Conservation (phyloP, 805 yeast species). For the Starmera amethionina region DNA sequence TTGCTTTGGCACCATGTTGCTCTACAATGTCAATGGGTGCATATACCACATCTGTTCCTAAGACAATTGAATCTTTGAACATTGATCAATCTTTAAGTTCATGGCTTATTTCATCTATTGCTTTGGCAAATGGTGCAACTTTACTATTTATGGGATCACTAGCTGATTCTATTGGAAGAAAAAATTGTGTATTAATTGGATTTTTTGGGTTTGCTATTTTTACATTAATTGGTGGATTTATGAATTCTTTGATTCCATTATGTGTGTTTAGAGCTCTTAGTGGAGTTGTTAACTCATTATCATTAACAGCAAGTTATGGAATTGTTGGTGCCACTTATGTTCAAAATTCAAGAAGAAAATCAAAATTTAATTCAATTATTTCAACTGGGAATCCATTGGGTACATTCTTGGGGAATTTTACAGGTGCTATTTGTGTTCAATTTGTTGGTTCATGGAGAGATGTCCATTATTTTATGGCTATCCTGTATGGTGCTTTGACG, state of each 20-base stretch:
- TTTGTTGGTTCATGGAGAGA: conserved; percentile 30
- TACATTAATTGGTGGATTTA: conserved; percentile 27
- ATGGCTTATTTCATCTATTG: conserved; percentile 32
- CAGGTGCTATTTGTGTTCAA: conserved; percentile 34
- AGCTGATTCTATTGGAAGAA: conserved; percentile 40
- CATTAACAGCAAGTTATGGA: conserved; percentile 39
- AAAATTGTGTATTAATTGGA: conserved; percentile 25
- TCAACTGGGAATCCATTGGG: conserved; percentile 41
- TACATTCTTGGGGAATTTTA: conserved; percentile 30
- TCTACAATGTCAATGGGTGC: not conserved
- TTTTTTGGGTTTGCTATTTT: conserved; percentile 22
- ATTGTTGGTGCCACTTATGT: conserved; percentile 30
- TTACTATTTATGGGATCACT: conserved; percentile 34
- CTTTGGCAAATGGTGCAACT: conserved; percentile 33
- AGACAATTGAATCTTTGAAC: not conserved
- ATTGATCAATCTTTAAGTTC: conserved; percentile 6
- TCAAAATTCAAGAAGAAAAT: conserved; percentile 28
- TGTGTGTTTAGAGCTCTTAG: conserved; percentile 34
- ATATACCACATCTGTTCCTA: not conserved
- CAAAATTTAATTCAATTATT: conserved; percentile 32
- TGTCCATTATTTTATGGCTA: conserved; percentile 30
- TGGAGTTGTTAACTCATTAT: conserved; percentile 36
- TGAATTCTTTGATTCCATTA: conserved; percentile 26
- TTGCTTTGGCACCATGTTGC: not conserved
- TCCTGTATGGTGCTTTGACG: conserved; percentile 22